Conservation (phyloP, 176 grass and related monocot genomes). For the Avena insularis region DNA sequence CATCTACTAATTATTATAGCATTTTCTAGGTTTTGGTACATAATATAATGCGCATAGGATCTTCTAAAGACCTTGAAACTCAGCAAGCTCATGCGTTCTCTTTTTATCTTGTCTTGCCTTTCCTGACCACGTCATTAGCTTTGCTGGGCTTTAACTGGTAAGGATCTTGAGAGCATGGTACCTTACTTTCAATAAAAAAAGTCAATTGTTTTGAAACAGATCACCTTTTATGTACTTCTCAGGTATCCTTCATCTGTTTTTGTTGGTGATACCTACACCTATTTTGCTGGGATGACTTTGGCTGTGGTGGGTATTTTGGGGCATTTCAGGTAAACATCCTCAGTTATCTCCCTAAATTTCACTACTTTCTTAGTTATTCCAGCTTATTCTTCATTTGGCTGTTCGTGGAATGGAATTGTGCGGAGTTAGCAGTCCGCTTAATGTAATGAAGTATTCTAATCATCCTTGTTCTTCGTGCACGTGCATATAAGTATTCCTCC, state of each 20-base stretch:
- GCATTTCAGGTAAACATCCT: slow-evolving; percentile 88
- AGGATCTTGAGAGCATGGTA: slow-evolving; percentile 30
- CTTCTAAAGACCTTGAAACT: slow-evolving; percentile 75
- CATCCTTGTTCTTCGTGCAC: slow-evolving; percentile 5
- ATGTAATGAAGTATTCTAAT: not conserved
- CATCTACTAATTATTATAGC: slow-evolving; percentile 10
- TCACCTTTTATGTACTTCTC: slow-evolving; percentile 24
- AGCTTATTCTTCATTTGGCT: not conserved
- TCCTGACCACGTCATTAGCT: slow-evolving; percentile 84
- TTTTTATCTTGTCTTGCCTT: slow-evolving; percentile 89
- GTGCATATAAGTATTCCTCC: not conserved
- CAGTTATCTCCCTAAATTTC: slow-evolving; percentile 19
- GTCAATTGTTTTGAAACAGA: slow-evolving; percentile 5
- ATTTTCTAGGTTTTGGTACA: slow-evolving; percentile 95
- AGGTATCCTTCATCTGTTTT: slow-evolving; percentile 99
- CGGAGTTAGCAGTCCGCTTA: not conserved
- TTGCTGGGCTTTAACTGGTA: slow-evolving; percentile 98
- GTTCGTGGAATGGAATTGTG: slow-evolving; percentile 13
- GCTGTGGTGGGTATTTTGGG: slow-evolving; percentile 96
- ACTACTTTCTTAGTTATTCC: slow-evolving; percentile 17
- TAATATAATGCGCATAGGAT: slow-evolving; percentile 97
- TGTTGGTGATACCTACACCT: slow-evolving; percentile 99
- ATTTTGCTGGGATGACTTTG: slow-evolving; percentile 98
- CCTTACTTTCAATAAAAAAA: slow-evolving; percentile 14
- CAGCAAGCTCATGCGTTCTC: slow-evolving; percentile 98